These are phyloP conservation scores for Jimgerdemannia flammicorona DNA, from an alignment of 192 early-diverging fungal species.

Conservation along the genomic window DNA sequence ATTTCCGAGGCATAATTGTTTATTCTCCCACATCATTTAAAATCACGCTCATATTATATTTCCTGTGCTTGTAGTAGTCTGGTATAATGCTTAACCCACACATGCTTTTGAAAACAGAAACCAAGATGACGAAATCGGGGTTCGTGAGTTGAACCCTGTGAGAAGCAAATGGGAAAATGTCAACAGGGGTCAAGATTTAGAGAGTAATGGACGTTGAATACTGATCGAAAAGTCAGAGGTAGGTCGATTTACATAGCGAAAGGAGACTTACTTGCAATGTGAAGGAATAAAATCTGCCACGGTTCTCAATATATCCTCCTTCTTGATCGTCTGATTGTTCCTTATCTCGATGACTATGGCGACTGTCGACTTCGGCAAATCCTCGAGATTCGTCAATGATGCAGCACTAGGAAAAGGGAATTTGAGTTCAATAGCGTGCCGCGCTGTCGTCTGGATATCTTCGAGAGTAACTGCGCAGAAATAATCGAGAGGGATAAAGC, in stretches of 20 bases:
- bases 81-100: slow-evolving; percentile 38
- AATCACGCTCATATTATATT: slow-evolving; percentile 30
- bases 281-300: slow-evolving; percentile 23
- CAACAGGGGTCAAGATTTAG: not conserved
- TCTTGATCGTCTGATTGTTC: slow-evolving; percentile 30
- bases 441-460: slow-evolving; percentile 22
- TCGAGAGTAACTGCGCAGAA: slow-evolving; percentile 28
- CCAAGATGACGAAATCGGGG: slow-evolving; percentile 38
- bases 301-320: slow-evolving; percentile 23
- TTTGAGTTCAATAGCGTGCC: slow-evolving; percentile 1
- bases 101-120: slow-evolving; percentile 43
- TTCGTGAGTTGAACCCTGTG: slow-evolving; percentile 31
- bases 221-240: not conserved
- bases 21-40: not conserved
- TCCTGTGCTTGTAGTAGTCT: slow-evolving; percentile 37
- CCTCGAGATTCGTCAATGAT: not conserved
- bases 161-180: not conserved
- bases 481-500: slow-evolving; percentile 37
- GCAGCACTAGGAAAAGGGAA: not conserved
- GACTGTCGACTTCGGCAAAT: slow-evolving; percentile 16
- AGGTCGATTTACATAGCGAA: not conserved
- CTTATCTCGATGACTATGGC: slow-evolving; percentile 40
- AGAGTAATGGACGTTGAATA: too few species aligned
- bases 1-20: too few species aligned
- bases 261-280: slow-evolving; percentile 20